A percentile compares a stretch with the other conserved stretches of the same genome.
Conservation (phyloP, 768 basidiomycete species). For the Mrakia gelida region DNA sequence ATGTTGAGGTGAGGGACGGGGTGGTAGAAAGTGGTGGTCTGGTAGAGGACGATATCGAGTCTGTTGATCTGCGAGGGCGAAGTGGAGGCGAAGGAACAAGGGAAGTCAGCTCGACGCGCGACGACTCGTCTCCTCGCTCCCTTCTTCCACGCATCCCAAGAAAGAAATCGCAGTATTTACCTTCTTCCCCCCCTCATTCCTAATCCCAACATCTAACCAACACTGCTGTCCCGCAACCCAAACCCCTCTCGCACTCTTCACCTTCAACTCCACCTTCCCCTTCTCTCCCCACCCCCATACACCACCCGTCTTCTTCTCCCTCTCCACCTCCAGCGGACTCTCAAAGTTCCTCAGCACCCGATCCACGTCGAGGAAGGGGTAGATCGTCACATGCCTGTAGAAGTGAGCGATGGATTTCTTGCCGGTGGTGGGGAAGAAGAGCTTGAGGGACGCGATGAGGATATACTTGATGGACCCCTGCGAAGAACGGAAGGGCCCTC, state of each 20-base stretch:
- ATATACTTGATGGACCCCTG: slow-evolving; percentile 60
- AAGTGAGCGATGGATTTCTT: slow-evolving; percentile 79
- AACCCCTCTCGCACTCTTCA: slow-evolving; percentile 61
- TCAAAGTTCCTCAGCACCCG: slow-evolving; percentile 58
- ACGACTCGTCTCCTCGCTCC: not conserved
- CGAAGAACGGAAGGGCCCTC: slow-evolving; percentile 51
- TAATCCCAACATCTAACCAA: slow-evolving; percentile 60
- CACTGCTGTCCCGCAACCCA: slow-evolving; percentile 83
- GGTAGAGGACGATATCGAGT: slow-evolving; percentile 60
- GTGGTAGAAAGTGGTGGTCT: slow-evolving; percentile 64
- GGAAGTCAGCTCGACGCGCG: not conserved
- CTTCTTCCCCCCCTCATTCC: slow-evolving; percentile 63
- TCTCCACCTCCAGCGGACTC: slow-evolving; percentile 58
- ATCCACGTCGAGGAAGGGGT: slow-evolving; percentile 66
- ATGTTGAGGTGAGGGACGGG: slow-evolving; percentile 48
- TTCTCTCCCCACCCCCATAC: slow-evolving; percentile 56
- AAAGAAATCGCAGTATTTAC: slow-evolving; percentile 37
- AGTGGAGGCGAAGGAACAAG: not conserved
- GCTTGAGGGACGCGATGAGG: slow-evolving; percentile 58
- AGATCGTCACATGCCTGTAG: slow-evolving; percentile 74
- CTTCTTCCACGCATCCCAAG: too few relatives aligned
- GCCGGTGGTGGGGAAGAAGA: slow-evolving; percentile 60
- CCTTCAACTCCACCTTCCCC: slow-evolving; percentile 63
- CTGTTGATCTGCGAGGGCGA: slow-evolving; percentile 52
- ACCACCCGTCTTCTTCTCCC: slow-evolving; percentile 52